These are phyloP conservation scores for Fusarium euwallaceae DNA, from an alignment of 2,329 filamentous ascomycete species.

Conservation along the genomic window DNA sequence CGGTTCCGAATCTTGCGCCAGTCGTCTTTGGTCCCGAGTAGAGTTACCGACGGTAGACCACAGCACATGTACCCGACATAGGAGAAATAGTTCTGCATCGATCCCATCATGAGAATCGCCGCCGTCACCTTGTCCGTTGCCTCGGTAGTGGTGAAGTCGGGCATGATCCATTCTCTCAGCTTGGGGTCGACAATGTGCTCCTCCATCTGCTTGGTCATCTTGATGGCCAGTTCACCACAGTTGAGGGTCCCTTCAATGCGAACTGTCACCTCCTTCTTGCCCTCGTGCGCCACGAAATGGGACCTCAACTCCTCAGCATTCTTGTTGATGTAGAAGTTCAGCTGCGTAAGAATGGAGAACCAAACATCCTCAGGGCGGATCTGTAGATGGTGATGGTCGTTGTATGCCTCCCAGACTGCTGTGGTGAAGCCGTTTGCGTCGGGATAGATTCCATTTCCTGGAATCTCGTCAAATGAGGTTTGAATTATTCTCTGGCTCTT, in stretches of 20 bases:
- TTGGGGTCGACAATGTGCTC: conserved; percentile 6
- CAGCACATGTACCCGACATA: conserved; percentile 52
- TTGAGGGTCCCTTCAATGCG: not conserved
- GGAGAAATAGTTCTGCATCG: conserved; percentile 63
- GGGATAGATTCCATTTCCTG: not conserved
- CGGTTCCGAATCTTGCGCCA: conserved; percentile 54
- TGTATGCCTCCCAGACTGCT: conserved; percentile 57
- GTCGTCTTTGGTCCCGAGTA: conserved; percentile 62
- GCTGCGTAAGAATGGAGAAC: conserved; percentile 63
- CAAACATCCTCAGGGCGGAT: conserved; percentile 67
- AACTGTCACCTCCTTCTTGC: conserved; percentile 3
- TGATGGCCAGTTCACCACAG: not conserved
- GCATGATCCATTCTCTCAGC: conserved; percentile 54
- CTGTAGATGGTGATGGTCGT: conserved; percentile 58
- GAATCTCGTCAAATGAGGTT: not conserved
- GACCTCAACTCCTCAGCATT: conserved; percentile 60
- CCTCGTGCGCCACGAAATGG: conserved; percentile 11
- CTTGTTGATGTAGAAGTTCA: conserved; percentile 61
- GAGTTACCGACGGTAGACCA: conserved; percentile 65
- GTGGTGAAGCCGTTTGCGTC: conserved; percentile 56
- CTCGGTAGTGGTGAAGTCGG: conserved; percentile 64
- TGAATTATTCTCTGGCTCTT: not conserved
- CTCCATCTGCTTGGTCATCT: not conserved
- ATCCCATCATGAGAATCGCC: conserved; percentile 64
- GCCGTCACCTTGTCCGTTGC: conserved; percentile 57